These are phyloP conservation scores for Alternaria conjuncta DNA, from an alignment of 2,329 filamentous ascomycete species.

Conservation along the genomic window DNA sequence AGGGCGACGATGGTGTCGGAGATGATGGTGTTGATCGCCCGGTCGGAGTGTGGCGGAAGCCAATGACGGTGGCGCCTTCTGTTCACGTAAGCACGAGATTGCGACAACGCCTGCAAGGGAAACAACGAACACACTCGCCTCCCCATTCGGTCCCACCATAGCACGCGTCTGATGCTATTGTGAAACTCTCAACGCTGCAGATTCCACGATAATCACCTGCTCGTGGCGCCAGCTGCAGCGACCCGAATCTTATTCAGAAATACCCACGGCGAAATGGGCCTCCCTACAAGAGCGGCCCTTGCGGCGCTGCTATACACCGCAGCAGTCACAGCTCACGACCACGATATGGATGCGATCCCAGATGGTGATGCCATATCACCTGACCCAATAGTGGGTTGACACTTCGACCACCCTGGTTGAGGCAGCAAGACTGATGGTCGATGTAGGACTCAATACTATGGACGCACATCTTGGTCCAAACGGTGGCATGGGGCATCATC, in stretches of 20 bases:
- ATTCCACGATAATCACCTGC: constrained; percentile 4
- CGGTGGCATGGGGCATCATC: constrained; percentile 85
- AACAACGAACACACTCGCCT: constrained; percentile 7
- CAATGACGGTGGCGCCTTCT: constrained; percentile 25
- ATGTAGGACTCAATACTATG: constrained; percentile 79
- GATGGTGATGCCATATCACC: constrained; percentile 48
- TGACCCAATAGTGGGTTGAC: constrained; percentile 44
- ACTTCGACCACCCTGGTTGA: not conserved
- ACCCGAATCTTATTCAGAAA: not conserved
- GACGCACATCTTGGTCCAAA: constrained; percentile 91
- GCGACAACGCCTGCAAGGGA: constrained; percentile 22
- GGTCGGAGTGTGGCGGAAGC: constrained; percentile 20
- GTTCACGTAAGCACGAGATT: constrained; percentile 35
- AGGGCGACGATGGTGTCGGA: constrained; percentile 1
- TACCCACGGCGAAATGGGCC: constrained; percentile 18
- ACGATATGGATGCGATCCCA: constrained; percentile 48
- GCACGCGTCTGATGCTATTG: constrained; percentile 6
- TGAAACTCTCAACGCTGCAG: constrained; percentile 31
- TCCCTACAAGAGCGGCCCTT: constrained; percentile 19
- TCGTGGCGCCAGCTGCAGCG: constrained; percentile 2
- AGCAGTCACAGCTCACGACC: constrained; percentile 46
- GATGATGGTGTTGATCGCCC: constrained; percentile 9
- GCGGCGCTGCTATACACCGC: constrained; percentile 35
- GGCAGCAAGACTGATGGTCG: constrained; percentile 17
- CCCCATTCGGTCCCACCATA: not conserved